Evolutionary conservation across 1,139 yeast species (phyloP), one percentile per base, ranked within the genome.

Genomic region (Wickerhamomyces sp.): DNA sequence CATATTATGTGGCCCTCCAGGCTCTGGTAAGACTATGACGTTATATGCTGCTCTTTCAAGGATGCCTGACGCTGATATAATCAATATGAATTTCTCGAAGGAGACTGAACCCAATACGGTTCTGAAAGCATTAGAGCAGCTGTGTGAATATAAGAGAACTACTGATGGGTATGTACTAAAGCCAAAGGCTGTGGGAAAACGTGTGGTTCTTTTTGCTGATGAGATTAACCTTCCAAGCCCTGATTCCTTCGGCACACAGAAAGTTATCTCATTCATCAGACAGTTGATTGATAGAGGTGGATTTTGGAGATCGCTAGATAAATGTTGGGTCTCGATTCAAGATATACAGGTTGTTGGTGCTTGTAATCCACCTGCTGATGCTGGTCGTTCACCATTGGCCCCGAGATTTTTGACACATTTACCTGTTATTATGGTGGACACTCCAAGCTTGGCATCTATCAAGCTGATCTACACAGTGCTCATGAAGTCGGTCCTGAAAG

Each of bases 11-110:
- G 99, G 99, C 6, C 98, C 98, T 0, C 98, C 99, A 0, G 99
- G 99, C 4, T 85, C 96, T 0, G 99, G 99, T 51, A 93, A 93
- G 61, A 91, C 98, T 0, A 91, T 91, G 98, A 82, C 93, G 0
- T 66, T 93, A 30, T 74, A 87, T 53, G 81, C 84, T 45, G 82
- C 90, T 0, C 64, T 93, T 39, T 69, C 87, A 42, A 73, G 72
- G 45, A 72, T 84, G 0, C 75, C 81, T 0, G 70, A 73, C 29
- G 68, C 81, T 48, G 87, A 83, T 36, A 69, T 88, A 7, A 72
- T 83, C 3, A 78, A 89, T 1, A 65, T 93, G 54, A 91, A 90
- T 58, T 90, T 91, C 58, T 88, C 96, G 1, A 88, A 87, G 51
- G 93, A 87, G 31, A 84, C 96, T 0, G 69, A 84, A 0, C 86